phyloP scores from a whole-genome alignment of 2,329 filamentous ascomycete species.

The Pyrenophora tritici-repentis region DNA sequence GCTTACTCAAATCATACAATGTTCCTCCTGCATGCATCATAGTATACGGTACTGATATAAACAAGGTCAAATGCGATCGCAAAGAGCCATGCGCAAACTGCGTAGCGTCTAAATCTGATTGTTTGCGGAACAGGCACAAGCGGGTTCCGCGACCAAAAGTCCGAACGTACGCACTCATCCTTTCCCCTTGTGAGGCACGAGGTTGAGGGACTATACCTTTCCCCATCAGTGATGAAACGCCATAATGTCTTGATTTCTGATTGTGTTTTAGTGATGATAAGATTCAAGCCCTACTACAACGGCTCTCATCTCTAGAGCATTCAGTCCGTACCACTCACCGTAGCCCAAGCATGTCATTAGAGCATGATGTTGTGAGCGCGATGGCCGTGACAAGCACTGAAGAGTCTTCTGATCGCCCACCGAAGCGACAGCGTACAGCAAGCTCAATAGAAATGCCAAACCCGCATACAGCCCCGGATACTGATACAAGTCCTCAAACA shows the following conservation, averaged over 20 bases:
- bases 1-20: background rate
- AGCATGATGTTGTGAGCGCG: slow-evolving; percentile 1
- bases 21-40: background rate
- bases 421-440: slow-evolving; percentile 27
- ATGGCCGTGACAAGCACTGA: slow-evolving; percentile 3
- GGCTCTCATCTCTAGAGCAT: slow-evolving; percentile 34
- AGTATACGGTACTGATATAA: slow-evolving; percentile 4
- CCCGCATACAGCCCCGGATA: slow-evolving; percentile 20
- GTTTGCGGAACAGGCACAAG: slow-evolving; percentile 41
- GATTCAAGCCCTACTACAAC: slow-evolving; percentile 36
- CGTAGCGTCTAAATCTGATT: slow-evolving; percentile 29
- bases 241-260: slow-evolving; percentile 1
- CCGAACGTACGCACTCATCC: slow-evolving; percentile 26
- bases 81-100: slow-evolving; percentile 43
- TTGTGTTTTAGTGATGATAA: slow-evolving; percentile 30
- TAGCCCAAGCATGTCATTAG: slow-evolving; percentile 4
- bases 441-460: slow-evolving; percentile 16
- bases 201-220: background rate
- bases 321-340: slow-evolving; percentile 23
- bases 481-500: slow-evolving; percentile 26
- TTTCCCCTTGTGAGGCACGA: background rate
- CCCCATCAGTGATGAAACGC: background rate
- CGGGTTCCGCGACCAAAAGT: slow-evolving; percentile 31
- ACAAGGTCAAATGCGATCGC: slow-evolving; percentile 43
- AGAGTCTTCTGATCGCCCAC: slow-evolving; percentile 19